Evolutionary conservation across 2,329 filamentous ascomycete species (phyloP), one percentile per base, ranked within the genome.

Genomic region (Cladosporium cucumerinum): DNA sequence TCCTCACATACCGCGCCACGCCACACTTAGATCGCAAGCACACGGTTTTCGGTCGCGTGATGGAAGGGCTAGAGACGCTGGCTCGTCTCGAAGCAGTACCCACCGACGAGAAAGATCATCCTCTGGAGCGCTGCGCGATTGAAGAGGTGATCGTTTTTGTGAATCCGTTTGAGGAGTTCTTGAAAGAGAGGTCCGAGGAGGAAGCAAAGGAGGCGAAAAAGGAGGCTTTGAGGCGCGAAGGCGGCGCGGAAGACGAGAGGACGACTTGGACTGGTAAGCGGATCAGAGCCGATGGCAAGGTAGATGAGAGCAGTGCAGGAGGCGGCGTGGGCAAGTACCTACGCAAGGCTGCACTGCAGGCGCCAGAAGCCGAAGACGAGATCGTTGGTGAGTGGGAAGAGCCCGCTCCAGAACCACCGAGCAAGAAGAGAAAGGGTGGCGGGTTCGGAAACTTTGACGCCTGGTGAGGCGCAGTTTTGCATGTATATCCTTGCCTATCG

Each of bases 211-310:
- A 90, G 64, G 82, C 84, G 63, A 89, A 85, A 63, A 84, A 85
- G 66, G 88, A 88, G 66, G 86, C 89, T 70, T 81, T 91, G 12
- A 82, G 82, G 72, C 80, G 81, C 64, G 81, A 82, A 62, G 92
- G 91, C 30, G 91, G 90, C 2, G 90, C 88, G 1, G 94, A 96
- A 62, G 94, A 97, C 73, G 93, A 98, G 72, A 87, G 86, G 75
- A 89, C 91, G 2, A 99, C 95, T 3, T 99, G 95, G 95, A 98
- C 95, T 3, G 95, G 95, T 3, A 99, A 98, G 80, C 83, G 93
- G 48, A 87, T 99, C 58, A 83, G 93, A 28, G 84, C 82, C 1
- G 86, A 89, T 72, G 89, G 87, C 0, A 86, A 82, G 0, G 81
- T 87, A 1, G 68, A 69, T 21, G 76, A 77, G 16, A 77, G 77